Evolutionary conservation across 2,329 filamentous ascomycete genomes (phyloP), one percentile per base, ranked within the genome.

Genomic region (Tolypocladium nubicola): DNA sequence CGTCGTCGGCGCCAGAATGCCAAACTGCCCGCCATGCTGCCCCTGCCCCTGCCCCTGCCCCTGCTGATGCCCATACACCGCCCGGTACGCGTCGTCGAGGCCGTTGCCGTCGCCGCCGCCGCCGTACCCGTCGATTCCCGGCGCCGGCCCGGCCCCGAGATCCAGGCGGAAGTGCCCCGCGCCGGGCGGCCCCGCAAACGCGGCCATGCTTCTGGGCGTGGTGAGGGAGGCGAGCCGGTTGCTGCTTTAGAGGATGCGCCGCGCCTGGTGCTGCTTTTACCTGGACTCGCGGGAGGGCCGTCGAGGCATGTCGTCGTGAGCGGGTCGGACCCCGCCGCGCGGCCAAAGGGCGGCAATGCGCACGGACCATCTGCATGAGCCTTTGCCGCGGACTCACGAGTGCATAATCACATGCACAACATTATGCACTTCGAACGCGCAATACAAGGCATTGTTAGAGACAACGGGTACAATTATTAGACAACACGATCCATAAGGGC

Each of bases 1-100:
- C 10, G 64, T 59, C 57, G 68, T 65, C 57, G 71, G 69, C 8
- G 75, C 72, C 59, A 80, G 65, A 57, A 79, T 73, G 49, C 76
- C 75, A 62, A 79, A 81, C 60, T 77, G 77, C 7, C 73, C 73
- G 3, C 26, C 45, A 10, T n/a, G 45, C 16, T 33, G 26, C 3
- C 13, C 23, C 43, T 26, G 39, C 39, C 19, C 16, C 39, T 19
- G 7, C 39, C 23, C 23, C 43, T 26, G 39, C 39, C 19, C 16
- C 39, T 19, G 7, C 39, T n/a, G 39, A 19, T 23, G 45, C 45
- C 45, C 45, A 4, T 33, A 26, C 45, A n/a, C 4, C 6, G 4
- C 45, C 19, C 47, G 40, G 37, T 56, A 56, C 19, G n/a, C 50
- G 3, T 52, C 52, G 7, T 52, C 50, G 4, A 52, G 37, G 19